These are phyloP conservation scores for Hymenoscyphus linearis DNA, from an alignment of 2,329 filamentous ascomycete species.

Conservation along the genomic window DNA sequence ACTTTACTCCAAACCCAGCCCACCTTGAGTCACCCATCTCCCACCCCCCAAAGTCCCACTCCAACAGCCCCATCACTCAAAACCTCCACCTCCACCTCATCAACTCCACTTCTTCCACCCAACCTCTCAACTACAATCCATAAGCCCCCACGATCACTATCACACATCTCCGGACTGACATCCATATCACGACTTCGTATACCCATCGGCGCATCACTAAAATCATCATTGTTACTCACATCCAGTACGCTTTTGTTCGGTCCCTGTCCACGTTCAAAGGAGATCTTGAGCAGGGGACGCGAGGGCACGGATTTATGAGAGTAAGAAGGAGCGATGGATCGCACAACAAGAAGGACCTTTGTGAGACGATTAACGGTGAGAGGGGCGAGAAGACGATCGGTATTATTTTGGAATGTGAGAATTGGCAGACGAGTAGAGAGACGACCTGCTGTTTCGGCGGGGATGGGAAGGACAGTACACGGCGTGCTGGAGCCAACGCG, in stretches of 20 bases:
- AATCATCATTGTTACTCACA: constrained; percentile 66
- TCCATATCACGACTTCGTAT: constrained; percentile 71
- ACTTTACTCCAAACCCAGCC: not conserved
- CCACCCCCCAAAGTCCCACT: constrained; percentile 32
- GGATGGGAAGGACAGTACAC: constrained; percentile 54
- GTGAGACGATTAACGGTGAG: constrained; percentile 23
- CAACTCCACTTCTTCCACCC: constrained; percentile 42
- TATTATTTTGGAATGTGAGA: constrained; percentile 43
- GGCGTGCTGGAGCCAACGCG: constrained; percentile 61
- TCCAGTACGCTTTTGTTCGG: constrained; percentile 61
- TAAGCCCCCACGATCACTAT: constrained; percentile 48
- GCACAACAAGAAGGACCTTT: constrained; percentile 21
- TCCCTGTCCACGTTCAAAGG: constrained; percentile 67
- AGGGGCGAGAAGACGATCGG: constrained; percentile 42
- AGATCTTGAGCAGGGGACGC: constrained; percentile 57
- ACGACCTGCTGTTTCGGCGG: constrained; percentile 69
- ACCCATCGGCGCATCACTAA: constrained; percentile 60
- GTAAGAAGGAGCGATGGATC: constrained; percentile 28
- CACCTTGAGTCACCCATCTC: constrained; percentile 2
- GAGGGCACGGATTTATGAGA: constrained; percentile 8
- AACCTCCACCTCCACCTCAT: constrained; percentile 49
- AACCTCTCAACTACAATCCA: constrained; percentile 82
- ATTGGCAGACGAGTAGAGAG: constrained; percentile 55
- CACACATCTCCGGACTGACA: constrained; percentile 57
- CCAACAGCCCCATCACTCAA: constrained; percentile 34